Base-by-base conservation (phyloP, 768 basidiomycete genomes). In the Dendrothele bispora region DNA sequence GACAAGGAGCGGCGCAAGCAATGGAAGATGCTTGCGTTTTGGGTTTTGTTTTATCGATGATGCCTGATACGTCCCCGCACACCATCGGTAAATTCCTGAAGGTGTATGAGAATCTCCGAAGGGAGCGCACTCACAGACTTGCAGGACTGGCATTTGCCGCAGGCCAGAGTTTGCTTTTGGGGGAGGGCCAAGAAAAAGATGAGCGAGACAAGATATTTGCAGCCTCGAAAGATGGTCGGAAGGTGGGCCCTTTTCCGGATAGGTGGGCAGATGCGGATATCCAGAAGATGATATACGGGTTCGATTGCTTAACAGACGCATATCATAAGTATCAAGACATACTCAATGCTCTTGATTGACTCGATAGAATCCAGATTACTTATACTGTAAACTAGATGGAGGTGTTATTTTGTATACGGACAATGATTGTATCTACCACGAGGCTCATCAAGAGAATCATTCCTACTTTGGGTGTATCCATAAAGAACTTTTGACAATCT, bases 11-110 rank as follows among this genome's bases (percentile, higher is more conserved):
- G 2, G 64, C 72, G 1, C 67, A 71, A 39, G 71, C 69, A 1
- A 62, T 71, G 20, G 71, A 75, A 46, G 71, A 74, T 46, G 70
- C 59, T 2, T 63, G 65, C 0, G 61, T 66, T 2, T 50, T 72
- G 10, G 66, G 62, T 0, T 55, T 63, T 14, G 53, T 59, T 4
- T 51, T 73, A 7, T 46, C 50, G 17, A 56, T 49, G 20, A 7
- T 54, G 27, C 40, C 39, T 24, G 40, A 41, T n/a, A 43, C 39
- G 2, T 20, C 26, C 12, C 22, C 6, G 2, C 11, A 35, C 1
- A 52, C 51, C 30, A 39, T 56, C 4, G 34, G 48, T 40, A 20
- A 39, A n/a, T 24, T 36, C 14, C 46, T 59, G 17, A 52, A 12
- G 11, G 53, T 59, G 18, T 59, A 59, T 40, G 48, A 59, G 51